Evolutionary conservation across 345 rosid species (phyloP).

Genomic region (Gynandropsis gynandra): DNA sequence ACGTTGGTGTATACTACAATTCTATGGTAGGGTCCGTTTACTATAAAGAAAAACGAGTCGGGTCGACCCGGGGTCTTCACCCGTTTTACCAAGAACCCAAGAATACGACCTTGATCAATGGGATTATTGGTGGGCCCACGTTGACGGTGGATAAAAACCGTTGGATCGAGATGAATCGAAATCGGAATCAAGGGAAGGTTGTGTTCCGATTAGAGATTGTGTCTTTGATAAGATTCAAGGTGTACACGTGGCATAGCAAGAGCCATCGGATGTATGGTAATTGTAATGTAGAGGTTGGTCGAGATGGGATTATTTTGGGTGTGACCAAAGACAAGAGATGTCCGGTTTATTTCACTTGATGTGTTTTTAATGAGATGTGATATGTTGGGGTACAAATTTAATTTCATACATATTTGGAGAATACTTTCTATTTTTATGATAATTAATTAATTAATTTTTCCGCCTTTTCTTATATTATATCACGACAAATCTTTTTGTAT

Average conservation of each 20-base stretch:
- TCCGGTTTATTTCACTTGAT: slow-evolving; percentile 67
- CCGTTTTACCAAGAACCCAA: slow-evolving; percentile 63
- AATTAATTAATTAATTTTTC: too few relatives aligned
- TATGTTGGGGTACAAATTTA: neutral
- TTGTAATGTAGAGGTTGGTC: slow-evolving; percentile 50
- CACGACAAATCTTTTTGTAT: too few relatives aligned
- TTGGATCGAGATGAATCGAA: slow-evolving; percentile 56
- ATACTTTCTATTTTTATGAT: too few relatives aligned
- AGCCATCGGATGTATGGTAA: slow-evolving; percentile 57
- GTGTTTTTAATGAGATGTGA: too few relatives aligned
- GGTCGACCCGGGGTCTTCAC: slow-evolving; percentile 34
- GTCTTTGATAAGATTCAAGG: slow-evolving; percentile 53
- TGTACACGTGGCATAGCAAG: slow-evolving; percentile 57
- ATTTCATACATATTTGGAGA: neutral
- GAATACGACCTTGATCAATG: slow-evolving; percentile 44
- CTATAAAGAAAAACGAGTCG: slow-evolving; percentile 52
- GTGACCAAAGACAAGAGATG: slow-evolving; percentile 47
- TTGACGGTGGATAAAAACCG: slow-evolving; percentile 43
- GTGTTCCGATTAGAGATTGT: slow-evolving; percentile 52
- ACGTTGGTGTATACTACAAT: slow-evolving; percentile 51
- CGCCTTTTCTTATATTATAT: too few relatives aligned
- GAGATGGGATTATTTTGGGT: slow-evolving; percentile 55
- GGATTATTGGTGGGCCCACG: slow-evolving; percentile 49
- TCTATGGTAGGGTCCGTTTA: slow-evolving; percentile 47
- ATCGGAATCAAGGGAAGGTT: slow-evolving; percentile 49